Base-by-base conservation (phyloP, 1,284 basidiomycete species). In the Ceratobasidium theobromae region DNA sequence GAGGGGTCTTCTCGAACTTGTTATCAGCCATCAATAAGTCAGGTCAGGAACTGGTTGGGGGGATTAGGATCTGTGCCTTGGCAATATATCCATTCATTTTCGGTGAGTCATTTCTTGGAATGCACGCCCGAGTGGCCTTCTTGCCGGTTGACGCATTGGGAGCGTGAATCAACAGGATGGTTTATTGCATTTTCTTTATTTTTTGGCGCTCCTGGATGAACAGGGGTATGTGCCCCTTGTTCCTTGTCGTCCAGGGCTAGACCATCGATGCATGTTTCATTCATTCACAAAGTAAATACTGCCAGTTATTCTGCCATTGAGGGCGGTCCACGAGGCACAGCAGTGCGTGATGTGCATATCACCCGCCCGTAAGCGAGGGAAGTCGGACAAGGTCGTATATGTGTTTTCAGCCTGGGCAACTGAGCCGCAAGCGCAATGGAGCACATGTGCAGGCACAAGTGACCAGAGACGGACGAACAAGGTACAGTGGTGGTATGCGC, bases 1-100 rank as follows among this genome's bases (percentile, higher is more conserved):
- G 51, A 18, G 62, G 28, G 38, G 62, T 65, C 49, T 54, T 65
- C 30, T 65, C 62, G 40, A 65, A 65, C 14, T 53, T 65, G 27
- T 43, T 25, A 16, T 45, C 62, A 8, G 12, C 45, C 45, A 48
- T 48, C 35, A 5, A 11, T 11, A 6, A 14, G 43, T 11, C 43
- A 21, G 9, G 9, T 45, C 35, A 16, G 35, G 35, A 38, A 16
- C 35, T 38, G 6, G 8, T 38, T 6, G 6, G 35, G 16, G 16
- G 35, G 35, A 38, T 6, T 6, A 38, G 16, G 35, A n/a, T 38
- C 35, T 6, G 35, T 8, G 35, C 35, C 35, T 38, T 8, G 35
- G 16, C 16, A 8, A 8, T 38, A 38, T 38, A 38, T 16, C 35
- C 6, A 6, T 38, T 6, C 6, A 38, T 38, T 38, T 38, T 38